These are phyloP conservation scores for Nicotiana benthamiana DNA, from an alignment of 257 asterid species.

Conservation along the genomic window DNA sequence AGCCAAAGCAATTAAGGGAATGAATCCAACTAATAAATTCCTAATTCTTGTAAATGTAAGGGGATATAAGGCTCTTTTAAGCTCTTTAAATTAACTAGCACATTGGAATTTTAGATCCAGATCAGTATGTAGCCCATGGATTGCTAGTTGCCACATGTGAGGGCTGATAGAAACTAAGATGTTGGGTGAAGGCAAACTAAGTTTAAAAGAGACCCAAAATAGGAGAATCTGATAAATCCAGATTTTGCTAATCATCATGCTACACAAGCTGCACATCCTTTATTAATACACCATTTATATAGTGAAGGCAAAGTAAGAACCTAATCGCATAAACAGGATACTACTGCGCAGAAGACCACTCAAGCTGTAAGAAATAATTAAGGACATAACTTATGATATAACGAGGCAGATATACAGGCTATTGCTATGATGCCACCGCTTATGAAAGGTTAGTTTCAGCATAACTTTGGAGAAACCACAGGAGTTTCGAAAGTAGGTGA, in stretches of 20 bases:
- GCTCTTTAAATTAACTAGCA: neutral
- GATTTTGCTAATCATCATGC: neutral
- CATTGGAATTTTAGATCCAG: neutral
- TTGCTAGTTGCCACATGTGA: neutral
- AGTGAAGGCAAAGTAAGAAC: neutral
- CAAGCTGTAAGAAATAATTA: neutral
- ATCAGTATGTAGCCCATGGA: neutral
- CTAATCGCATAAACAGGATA: neutral
- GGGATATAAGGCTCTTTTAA: neutral
- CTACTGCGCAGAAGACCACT: neutral
- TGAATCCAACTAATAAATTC: neutral
- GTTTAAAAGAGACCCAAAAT: neutral
- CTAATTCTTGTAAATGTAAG: neutral
- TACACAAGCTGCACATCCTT: constrained; percentile 4
- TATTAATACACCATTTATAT: neutral
- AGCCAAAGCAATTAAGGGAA: neutral
- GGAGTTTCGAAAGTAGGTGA: neutral
- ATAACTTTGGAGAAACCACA: neutral
- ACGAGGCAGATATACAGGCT: neutral
- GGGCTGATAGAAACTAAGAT: neutral
- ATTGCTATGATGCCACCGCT: neutral
- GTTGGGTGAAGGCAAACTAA: neutral
- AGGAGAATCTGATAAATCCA: neutral
- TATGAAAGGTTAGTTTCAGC: neutral
- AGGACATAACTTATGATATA: neutral